Percentiles rank a stretch among this genome's conserved stretches.
Evolutionary conservation across 2,329 filamentous ascomycete species (phyloP).

Genomic region (Epichloe sylvatica): DNA sequence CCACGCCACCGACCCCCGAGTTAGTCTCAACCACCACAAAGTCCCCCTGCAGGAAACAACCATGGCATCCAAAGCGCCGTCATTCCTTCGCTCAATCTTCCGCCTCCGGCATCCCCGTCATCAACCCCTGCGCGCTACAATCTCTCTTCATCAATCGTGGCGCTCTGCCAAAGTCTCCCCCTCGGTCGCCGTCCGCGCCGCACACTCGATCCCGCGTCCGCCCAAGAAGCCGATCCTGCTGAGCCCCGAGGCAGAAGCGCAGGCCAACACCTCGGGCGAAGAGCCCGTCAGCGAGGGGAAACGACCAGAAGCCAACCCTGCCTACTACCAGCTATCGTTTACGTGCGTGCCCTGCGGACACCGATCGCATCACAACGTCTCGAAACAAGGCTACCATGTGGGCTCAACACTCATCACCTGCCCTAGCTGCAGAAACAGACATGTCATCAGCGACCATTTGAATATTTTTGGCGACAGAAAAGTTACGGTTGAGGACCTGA

Average conservation of each 20-base stretch:
- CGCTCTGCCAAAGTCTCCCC: conserved; percentile 2
- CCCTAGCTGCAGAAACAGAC: conserved; percentile 70
- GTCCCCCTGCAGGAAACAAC: not conserved
- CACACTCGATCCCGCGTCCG: conserved; percentile 24
- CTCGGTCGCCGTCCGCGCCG: conserved; percentile 13
- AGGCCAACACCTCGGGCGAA: conserved; percentile 7
- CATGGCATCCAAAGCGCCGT: conserved; percentile 18
- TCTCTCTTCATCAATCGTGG: conserved; percentile 7
- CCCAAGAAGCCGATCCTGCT: conserved; percentile 5
- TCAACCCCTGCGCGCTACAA: conserved; percentile 7
- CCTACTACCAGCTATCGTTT: conserved; percentile 77
- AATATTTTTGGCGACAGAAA: conserved; percentile 58
- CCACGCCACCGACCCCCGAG: no score
- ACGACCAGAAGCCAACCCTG: conserved; percentile 28
- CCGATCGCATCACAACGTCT: conserved; percentile 72
- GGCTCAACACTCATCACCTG: conserved; percentile 84
- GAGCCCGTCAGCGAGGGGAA: conserved; percentile 14
- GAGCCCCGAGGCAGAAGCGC: conserved; percentile 4
- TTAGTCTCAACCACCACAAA: no score
- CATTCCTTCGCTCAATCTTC: conserved; percentile 8
- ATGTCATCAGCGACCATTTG: conserved; percentile 85
- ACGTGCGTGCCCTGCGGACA: conserved; percentile 77
- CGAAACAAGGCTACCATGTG: conserved; percentile 88
- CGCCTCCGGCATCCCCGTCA: conserved; percentile 10
- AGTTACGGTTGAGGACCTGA: conserved; percentile 62